Conservation (phyloP, 495 filamentous ascomycete species). For the Aspergillus funiculosus region DNA sequence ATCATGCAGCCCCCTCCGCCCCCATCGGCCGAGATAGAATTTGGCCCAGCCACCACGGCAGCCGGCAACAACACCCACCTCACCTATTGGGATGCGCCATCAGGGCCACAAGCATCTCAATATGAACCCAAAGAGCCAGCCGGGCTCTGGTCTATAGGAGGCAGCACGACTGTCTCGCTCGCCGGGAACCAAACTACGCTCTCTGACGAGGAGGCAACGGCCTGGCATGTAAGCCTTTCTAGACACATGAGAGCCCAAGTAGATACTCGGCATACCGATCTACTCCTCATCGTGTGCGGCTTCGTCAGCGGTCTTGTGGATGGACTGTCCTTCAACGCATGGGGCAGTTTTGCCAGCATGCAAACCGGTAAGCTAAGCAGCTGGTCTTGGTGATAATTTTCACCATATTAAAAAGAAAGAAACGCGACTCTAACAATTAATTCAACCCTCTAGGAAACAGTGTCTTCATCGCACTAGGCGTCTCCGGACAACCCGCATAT, state of each 20-base stretch:
- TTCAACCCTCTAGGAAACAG: slow-evolving; percentile 34
- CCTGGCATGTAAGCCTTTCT: slow-evolving; percentile 12
- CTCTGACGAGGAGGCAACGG: slow-evolving; percentile 12
- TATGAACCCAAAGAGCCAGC: slow-evolving; percentile 20
- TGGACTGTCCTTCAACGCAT: slow-evolving; percentile 41
- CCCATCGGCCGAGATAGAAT: slow-evolving; percentile 5
- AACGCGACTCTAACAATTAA: background rate
- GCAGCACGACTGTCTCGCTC: slow-evolving; percentile 25
- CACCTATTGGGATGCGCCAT: slow-evolving; percentile 15
- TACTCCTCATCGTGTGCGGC: slow-evolving; percentile 33
- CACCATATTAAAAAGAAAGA: background rate
- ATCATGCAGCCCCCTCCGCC: slow-evolving; percentile 8
- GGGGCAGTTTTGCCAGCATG: slow-evolving; percentile 54
- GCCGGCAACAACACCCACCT: slow-evolving; percentile 11
- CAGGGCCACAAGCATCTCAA: slow-evolving; percentile 1
- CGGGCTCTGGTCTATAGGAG: slow-evolving; percentile 23
- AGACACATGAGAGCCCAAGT: slow-evolving; percentile 21
- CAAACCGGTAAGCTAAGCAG: slow-evolving; percentile 43
- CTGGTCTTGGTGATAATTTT: background rate
- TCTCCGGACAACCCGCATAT: slow-evolving; percentile 31
- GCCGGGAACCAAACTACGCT: slow-evolving; percentile 14
- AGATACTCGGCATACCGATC: slow-evolving; percentile 27
- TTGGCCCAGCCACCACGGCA: background rate
- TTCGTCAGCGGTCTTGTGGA: slow-evolving; percentile 38
- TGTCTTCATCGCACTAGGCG: slow-evolving; percentile 37